Percentiles rank a stretch among this genome's conserved stretches.
Conservation (phyloP, 164 flowering plant species). For the Litsea cubeba region DNA sequence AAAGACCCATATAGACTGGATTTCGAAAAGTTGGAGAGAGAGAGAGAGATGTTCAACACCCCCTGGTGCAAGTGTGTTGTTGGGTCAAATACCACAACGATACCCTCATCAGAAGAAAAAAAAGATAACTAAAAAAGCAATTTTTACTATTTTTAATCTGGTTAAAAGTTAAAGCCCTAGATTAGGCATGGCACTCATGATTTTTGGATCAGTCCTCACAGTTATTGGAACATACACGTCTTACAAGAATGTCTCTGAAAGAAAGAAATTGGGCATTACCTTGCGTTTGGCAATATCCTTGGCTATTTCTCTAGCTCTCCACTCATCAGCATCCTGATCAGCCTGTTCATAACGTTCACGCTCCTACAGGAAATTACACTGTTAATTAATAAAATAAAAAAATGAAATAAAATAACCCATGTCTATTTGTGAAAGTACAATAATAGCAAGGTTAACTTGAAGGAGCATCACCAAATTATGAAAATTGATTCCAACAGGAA, state of each 20-base stretch:
- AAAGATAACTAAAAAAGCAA: too few relatives aligned
- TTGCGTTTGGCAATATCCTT: slow-evolving; percentile 81
- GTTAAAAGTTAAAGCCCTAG: not conserved
- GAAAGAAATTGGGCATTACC: slow-evolving; percentile 31
- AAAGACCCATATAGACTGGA: not conserved
- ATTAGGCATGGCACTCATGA: slow-evolving; percentile 1
- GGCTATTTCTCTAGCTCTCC: slow-evolving; percentile 95
- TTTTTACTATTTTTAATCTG: not conserved
- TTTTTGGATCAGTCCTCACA: not conserved
- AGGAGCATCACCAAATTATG: not conserved
- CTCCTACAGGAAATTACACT: slow-evolving; percentile 40
- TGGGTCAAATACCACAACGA: too few relatives aligned
- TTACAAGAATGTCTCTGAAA: not conserved
- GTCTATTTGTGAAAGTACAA: not conserved
- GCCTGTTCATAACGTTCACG: slow-evolving; percentile 60
- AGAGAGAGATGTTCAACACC: too few relatives aligned
- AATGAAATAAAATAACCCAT: not conserved
- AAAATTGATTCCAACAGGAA: not conserved
- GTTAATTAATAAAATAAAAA: not conserved
- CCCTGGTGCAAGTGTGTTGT: too few relatives aligned
- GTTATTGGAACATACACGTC: not conserved
- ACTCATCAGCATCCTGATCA: slow-evolving; percentile 88
- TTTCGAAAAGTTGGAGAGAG: too few relatives aligned
- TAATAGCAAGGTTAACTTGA: not conserved
- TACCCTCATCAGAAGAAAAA: not conserved